Conservation (phyloP, 768 basidiomycete genomes). For the Xerocomellus amylosporus region DNA sequence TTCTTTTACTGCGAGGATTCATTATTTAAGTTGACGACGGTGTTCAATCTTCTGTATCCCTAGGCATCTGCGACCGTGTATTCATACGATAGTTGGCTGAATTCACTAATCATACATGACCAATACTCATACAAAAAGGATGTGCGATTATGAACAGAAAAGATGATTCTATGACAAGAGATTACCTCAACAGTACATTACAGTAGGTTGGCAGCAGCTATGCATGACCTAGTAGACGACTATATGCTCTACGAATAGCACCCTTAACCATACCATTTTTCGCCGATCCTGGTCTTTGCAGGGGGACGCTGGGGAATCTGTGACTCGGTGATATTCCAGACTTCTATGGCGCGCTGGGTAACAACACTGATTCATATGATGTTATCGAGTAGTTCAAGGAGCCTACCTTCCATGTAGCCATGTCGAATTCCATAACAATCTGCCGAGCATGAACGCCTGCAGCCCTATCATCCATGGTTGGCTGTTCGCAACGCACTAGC, state of each 20-base stretch:
- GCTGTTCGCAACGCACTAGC: slow-evolving; percentile 62
- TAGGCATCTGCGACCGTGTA: neutral
- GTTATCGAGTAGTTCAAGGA: slow-evolving; percentile 13
- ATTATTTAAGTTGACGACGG: neutral
- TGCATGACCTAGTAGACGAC: slow-evolving; percentile 1
- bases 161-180: neutral
- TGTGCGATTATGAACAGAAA: neutral
- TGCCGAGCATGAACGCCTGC: slow-evolving; percentile 73
- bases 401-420: slow-evolving; percentile 80
- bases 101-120: neutral
- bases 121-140: neutral
- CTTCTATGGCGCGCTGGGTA: slow-evolving; percentile 76
- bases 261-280: slow-evolving; percentile 68
- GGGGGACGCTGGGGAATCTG: slow-evolving; percentile 72
- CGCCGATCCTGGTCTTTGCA: slow-evolving; percentile 52
- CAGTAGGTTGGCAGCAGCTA: neutral
- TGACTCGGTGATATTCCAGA: slow-evolving; percentile 75
- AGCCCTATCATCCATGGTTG: slow-evolving; percentile 59
- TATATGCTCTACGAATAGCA: neutral
- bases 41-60: slow-evolving; percentile 4
- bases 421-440: slow-evolving; percentile 88
- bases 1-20: no score
- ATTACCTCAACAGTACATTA: slow-evolving; percentile 23
- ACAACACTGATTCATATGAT: neutral
- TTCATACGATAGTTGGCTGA: neutral